These are phyloP conservation scores for Epithele typhae DNA, from an alignment of 768 basidiomycete species.

Conservation along the genomic window DNA sequence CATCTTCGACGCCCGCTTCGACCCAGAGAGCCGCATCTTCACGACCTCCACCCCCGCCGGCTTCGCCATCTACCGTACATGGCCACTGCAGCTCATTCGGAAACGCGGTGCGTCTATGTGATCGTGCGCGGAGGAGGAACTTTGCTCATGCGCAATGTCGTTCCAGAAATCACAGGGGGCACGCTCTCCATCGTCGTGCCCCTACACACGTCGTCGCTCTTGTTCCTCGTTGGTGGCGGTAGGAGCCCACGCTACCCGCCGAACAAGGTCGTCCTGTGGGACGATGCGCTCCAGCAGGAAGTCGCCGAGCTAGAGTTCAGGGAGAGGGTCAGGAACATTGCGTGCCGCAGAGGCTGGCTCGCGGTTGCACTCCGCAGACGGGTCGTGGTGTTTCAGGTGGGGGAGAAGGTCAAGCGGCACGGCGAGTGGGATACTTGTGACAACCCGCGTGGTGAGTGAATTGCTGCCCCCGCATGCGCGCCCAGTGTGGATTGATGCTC, in stretches of 20 bases:
- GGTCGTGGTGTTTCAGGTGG: constrained; percentile 75
- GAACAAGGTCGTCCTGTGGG: constrained; percentile 91
- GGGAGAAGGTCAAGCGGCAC: constrained; percentile 54
- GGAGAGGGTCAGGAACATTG: constrained; percentile 75
- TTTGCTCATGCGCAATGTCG: constrained; percentile 17
- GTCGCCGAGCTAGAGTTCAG: constrained; percentile 89
- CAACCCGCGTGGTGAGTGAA: constrained; percentile 68
- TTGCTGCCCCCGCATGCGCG: neutral
- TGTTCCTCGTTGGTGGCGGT: constrained; percentile 86
- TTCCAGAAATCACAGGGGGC: constrained; percentile 77
- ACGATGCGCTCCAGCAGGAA: constrained; percentile 70
- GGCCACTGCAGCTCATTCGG: constrained; percentile 71
- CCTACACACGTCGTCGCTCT: constrained; percentile 73
- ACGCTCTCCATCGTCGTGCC: constrained; percentile 76
- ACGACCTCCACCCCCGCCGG: constrained; percentile 75
- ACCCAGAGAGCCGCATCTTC: constrained; percentile 77
- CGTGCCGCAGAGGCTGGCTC: constrained; percentile 80
- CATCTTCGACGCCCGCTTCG: constrained; percentile 75
- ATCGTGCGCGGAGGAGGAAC: neutral
- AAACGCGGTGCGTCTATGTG: constrained; percentile 60
- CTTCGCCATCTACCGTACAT: constrained; percentile 77
- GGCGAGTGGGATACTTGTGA: constrained; percentile 86
- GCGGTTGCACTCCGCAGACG: constrained; percentile 76
- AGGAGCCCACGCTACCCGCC: constrained; percentile 85
- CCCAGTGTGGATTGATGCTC: neutral